Base-by-base conservation (phyloP, 345 rosid species). In the Salix caprea region DNA sequence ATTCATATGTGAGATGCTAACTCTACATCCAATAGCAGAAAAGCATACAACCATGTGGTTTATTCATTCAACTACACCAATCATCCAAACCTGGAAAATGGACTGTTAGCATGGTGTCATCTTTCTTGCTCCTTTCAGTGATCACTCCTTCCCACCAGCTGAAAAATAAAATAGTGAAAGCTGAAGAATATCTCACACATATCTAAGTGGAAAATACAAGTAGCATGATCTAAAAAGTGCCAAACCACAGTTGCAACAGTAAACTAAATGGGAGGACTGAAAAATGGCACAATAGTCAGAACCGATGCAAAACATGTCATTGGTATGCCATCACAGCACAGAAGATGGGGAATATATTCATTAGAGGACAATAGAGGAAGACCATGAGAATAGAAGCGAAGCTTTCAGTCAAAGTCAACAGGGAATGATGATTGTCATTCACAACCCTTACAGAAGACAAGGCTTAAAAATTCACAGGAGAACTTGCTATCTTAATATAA, bases 101-200 rank as follows among this genome's bases (percentile, higher is more conserved):
- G 50, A 96, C 88, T 50, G 93, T 90, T 24, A 89, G 78, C 36
- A 85, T 75, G 58, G 88, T 85, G 74, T 88, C 96, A 80, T 96
- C 97, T 66, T 86, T 94, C 88, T 92, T 88, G 90, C 76, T 88
- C 88, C 88, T 92, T 80, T 91, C 98, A 50, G 88, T 86, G 71
- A 96, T 81, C 72, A 91, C 88, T 77, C 97, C 99, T 85, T 96
- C 98, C 93, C 89, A 81, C 99, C 99, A 96, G 82, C 99, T 96
- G 87, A 75, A 73, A 71, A 74, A 79, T 54, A 76, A 78, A 74
- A 70, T 46, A 73, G 77, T 50, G 74, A 9, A 65, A 58, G 46
- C 46, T 42, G 76, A 32, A 21, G 26, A 11, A 46, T 1, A 81
- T 5, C 52, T 44, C 24, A 50, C 36, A 42, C 23, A 42, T 11